A percentile compares a stretch with the other conserved stretches of the same genome.
phyloP scores from a whole-genome alignment of 495 filamentous ascomycete species.

The Xylaria longipes region DNA sequence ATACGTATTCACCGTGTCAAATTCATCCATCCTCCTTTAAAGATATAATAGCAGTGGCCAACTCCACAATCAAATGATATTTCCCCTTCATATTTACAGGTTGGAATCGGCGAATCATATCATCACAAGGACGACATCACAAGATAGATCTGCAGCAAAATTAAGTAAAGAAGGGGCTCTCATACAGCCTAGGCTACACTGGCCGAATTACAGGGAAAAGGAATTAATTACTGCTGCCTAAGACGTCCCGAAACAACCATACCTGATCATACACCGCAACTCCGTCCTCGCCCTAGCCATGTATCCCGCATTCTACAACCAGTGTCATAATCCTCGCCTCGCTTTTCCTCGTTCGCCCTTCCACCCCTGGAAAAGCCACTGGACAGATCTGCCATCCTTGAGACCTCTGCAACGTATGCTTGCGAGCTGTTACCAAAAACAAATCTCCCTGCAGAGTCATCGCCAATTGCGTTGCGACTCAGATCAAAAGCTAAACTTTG shows the following conservation, averaged over 20 bases:
- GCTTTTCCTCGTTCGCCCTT: not conserved
- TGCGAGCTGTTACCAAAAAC: constrained; percentile 18
- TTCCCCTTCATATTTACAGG: too few relatives aligned
- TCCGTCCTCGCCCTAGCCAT: constrained; percentile 15
- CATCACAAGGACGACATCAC: not conserved
- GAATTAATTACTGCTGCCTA: constrained; percentile 15
- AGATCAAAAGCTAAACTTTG: constrained; percentile 18
- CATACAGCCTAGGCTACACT: constrained; percentile 2
- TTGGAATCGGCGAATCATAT: too few relatives aligned
- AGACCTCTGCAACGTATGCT: not conserved
- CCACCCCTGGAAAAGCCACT: constrained; percentile 1
- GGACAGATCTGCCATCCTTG: not conserved
- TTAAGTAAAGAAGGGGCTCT: not conserved
- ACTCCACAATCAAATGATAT: too few relatives aligned
- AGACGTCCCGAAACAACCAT: constrained; percentile 9
- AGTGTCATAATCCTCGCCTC: not conserved
- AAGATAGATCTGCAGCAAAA: not conserved
- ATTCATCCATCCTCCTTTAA: too few relatives aligned
- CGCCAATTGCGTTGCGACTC: constrained; percentile 24
- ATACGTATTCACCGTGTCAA: too few relatives aligned
- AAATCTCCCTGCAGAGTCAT: constrained; percentile 29
- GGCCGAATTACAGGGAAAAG: constrained; percentile 5
- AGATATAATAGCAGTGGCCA: too few relatives aligned
- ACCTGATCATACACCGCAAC: constrained; percentile 26
- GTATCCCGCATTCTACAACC: constrained; percentile 18